Evolutionary conservation across 2,329 filamentous ascomycete species (phyloP), one percentile per base, ranked within the genome.

Genomic region (Pseudonectria buxi): DNA sequence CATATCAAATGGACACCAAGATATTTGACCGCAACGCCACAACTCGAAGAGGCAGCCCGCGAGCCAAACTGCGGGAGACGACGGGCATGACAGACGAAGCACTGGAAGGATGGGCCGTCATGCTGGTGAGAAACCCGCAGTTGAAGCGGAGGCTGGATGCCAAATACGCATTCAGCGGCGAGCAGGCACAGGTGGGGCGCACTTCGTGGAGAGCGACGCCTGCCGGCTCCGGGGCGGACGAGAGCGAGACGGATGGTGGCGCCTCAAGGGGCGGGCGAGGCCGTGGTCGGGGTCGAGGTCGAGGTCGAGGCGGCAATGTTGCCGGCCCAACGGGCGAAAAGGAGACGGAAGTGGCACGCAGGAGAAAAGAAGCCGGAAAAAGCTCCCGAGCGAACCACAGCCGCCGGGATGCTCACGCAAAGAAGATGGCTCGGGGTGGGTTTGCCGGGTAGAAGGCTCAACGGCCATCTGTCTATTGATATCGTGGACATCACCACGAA

Each of bases 61-160:
- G 92, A 26, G 61, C 59, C 6, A 74, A 73, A 24, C 57, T 98
- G 32, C 83, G 81, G 47, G 72, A 74, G 14, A 80, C 88, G 40
- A 94, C 86, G 1, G 82, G 82, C 4, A 86, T 95, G 86, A 88
- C 87, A 1, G 89, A 96, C 49, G 90, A 96, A 61, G 81, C 83
- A 3, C 83, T 98, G 24, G 92, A 96, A 61, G 92, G 92, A 5
- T 98, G 90, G 89, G 86, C 76, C 0, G 66, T 95, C 32, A 94
- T 96, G 86, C 63, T 95, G 7, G 65, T 69, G 10, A 74, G 89
- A 24, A 83, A 90, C 49, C 74, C 84, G 1, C 74, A 76, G 50
- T 74, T 81, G 40, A 67, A 82, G 56, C 74, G 76, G 37, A 71
- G 75, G 37, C 63, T 96, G 28, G 86, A 95, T 59, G 72, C 72